These are phyloP conservation scores for Tuber indicum DNA, from an alignment of 495 filamentous ascomycete species.

Conservation along the genomic window DNA sequence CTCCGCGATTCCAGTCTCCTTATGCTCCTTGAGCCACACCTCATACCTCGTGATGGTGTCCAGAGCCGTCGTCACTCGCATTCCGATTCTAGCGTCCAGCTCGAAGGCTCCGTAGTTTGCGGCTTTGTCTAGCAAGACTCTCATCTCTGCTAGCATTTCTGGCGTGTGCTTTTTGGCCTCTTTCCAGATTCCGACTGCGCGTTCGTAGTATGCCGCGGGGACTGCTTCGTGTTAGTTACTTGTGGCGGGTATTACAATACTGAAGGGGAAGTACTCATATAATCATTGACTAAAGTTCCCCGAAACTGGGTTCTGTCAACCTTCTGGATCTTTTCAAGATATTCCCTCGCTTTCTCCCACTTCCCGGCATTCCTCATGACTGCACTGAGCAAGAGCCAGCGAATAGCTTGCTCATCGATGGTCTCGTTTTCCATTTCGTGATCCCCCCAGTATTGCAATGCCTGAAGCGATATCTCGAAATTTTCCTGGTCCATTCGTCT, in stretches of 20 bases:
- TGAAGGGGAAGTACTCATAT: conserved; percentile 46
- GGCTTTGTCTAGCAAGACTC: conserved; percentile 50
- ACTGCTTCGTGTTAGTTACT: conserved; percentile 41
- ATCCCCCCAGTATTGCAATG: conserved; percentile 59
- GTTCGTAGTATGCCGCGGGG: conserved; percentile 80
- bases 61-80: conserved; percentile 74
- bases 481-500: conserved; percentile 66
- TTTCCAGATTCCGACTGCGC: conserved; percentile 73
- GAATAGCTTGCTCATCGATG: conserved; percentile 67
- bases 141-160: conserved; percentile 25
- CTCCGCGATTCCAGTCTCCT: neutral
- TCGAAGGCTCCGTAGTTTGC: conserved; percentile 79
- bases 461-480: conserved; percentile 57
- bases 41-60: conserved; percentile 56
- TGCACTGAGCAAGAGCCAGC: conserved; percentile 60
- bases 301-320: conserved; percentile 62
- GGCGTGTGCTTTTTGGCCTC: conserved; percentile 21
- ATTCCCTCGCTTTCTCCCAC: conserved; percentile 56
- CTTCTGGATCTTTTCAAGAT: conserved; percentile 55
- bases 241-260: neutral
- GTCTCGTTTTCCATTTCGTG: conserved; percentile 55
- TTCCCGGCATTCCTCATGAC: conserved; percentile 57
- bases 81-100: conserved; percentile 75
- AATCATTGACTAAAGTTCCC: conserved; percentile 69
- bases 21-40: conserved; percentile 20